phyloP scores from a whole-genome alignment of 129 eudicot species.

The Escallonia herrerae region DNA sequence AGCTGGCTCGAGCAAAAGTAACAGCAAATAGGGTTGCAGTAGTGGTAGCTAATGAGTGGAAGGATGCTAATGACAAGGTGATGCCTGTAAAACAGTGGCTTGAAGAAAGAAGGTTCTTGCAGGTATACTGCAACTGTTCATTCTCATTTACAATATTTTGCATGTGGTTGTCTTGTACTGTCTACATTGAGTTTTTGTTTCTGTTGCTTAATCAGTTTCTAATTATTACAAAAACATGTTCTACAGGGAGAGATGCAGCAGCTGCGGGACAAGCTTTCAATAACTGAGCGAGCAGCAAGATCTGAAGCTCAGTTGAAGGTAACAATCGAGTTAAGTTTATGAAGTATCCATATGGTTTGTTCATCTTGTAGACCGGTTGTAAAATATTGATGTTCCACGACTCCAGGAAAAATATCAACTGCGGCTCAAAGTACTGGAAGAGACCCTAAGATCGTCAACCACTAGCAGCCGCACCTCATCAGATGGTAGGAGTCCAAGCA shows the following conservation, averaged over 20 bases:
- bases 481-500: constrained; percentile 37
- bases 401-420: constrained; percentile 73
- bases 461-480: constrained; percentile 30
- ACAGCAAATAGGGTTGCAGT: constrained; percentile 97
- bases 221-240: constrained; percentile 16
- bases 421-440: constrained; percentile 81
- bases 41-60: constrained; percentile 96
- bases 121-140: constrained; percentile 29
- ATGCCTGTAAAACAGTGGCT: constrained; percentile 99
- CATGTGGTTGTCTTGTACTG: not conserved
- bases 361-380: not conserved
- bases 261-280: constrained; percentile 69
- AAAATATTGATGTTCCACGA: not conserved
- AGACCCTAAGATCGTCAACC: constrained; percentile 63
- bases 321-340: constrained; percentile 5
- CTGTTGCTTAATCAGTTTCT: constrained; percentile 15
- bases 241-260: constrained; percentile 90
- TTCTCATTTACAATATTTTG: not conserved
- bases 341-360: not conserved
- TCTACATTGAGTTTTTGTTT: not conserved
- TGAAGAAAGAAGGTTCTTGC: constrained; percentile 91
- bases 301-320: constrained; percentile 87
- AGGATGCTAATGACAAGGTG: constrained; percentile 92
- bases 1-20: constrained; percentile 92
- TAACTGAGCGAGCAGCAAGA: constrained; percentile 77